Evolutionary conservation across 2,329 filamentous ascomycete species (phyloP), one percentile per base, ranked within the genome.

Genomic region (Stenocarpella maydis): DNA sequence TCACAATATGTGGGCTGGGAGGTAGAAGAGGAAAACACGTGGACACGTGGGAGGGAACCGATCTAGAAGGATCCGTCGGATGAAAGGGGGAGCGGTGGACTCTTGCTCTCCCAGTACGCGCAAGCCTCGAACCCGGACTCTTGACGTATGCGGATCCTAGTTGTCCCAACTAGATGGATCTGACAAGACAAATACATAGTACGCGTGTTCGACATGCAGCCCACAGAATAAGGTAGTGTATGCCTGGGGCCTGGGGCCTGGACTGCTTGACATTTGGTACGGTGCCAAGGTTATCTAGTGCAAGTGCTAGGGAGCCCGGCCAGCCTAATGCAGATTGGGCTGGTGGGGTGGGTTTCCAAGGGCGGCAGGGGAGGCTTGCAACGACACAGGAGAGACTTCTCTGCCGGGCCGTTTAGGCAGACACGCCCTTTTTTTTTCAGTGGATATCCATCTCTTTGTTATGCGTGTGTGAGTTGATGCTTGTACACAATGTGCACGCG

Each of bases 371-470:
- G 8, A 24, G 24, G 24, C 8, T n/a, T n/a, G 28, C 50, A 53
- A 8, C 15, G 21, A 55, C 37, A 37, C 28, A 21, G 28, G 52
- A 37, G 19, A 24, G 21, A 58, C 41, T 61, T 34, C 26, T 61
- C 26, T 61, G 58, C 58, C 58, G 41, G 26, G 47, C 41, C 41
- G 1, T 67, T 50, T 67, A 67, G 64, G 64, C 64, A 67, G 64
- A 55, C 64, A 58, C 39, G 50, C n/a, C 39, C 64, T 47, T 47
- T 45, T 17, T 50, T 47, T 47, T 45, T 17, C 14, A 5, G 28
- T 5, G 41, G 58, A 43, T 31, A 60, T 60, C 58, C 12, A 10
- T 47, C 39, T 14, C 10, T 34, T 15, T 9, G 26, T 47, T 67
- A 67, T 41, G 64, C 39, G 49, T 26, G 41, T 52, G 12, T 37